Conservation (phyloP, 176 grass and related monocot species). For the Alopecurus myosuroides region DNA sequence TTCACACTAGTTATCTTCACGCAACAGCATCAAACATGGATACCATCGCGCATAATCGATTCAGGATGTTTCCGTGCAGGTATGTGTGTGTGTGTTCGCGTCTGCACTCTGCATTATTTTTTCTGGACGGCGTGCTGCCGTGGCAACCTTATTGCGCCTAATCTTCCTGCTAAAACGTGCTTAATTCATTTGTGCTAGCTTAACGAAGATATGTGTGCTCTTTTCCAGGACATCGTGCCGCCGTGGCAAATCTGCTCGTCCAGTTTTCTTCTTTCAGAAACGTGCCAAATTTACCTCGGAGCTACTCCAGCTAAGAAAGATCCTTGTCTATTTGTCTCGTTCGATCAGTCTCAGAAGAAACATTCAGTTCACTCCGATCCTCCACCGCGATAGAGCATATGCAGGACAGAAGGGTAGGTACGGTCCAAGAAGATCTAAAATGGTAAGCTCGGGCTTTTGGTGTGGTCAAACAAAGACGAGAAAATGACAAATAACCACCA, state of each 20-base stretch:
- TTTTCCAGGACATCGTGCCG: neutral
- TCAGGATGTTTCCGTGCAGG: slow-evolving; percentile 1
- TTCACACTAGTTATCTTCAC: neutral
- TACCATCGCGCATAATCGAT: neutral
- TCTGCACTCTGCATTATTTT: neutral
- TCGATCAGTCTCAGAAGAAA: neutral
- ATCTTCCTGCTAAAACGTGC: neutral
- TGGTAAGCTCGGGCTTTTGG: neutral
- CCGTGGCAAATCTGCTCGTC: neutral
- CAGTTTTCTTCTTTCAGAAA: neutral
- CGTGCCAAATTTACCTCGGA: neutral
- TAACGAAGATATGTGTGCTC: too few species aligned
- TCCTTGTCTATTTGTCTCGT: neutral
- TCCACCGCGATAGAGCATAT: neutral
- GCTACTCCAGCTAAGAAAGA: neutral
- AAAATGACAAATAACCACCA: too few species aligned
- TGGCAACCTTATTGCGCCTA: neutral
- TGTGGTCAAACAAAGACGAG: neutral
- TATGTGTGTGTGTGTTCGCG: neutral
- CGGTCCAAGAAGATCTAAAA: neutral
- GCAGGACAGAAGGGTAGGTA: neutral
- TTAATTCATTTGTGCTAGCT: neutral
- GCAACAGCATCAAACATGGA: neutral
- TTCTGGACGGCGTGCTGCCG: neutral
- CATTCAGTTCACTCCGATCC: neutral